A percentile compares a stretch with the other conserved stretches of the same genome.
Evolutionary conservation across 306 rosid species (phyloP).

Genomic region (Fragaria vesca): DNA sequence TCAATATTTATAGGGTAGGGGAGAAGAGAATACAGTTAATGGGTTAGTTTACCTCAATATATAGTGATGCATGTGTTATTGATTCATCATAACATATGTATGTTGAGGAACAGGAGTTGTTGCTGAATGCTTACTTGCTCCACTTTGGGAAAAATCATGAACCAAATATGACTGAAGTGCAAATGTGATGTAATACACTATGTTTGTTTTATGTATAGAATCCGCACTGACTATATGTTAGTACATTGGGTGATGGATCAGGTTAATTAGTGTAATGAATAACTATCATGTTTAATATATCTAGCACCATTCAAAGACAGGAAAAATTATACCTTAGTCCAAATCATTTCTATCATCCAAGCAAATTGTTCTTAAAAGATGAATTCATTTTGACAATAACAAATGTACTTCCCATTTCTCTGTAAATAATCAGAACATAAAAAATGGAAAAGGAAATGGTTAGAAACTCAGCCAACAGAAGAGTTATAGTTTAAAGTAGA

Average conservation of each 20-base stretch:
- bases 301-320: no score
- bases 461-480: no score
- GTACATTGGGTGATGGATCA: not conserved
- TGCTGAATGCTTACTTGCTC: conserved; percentile 11
- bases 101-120: conserved; percentile 20
- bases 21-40: not conserved
- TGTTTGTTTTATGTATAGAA: not conserved
- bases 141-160: not conserved
- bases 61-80: not conserved
- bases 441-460: no score
- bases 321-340: no score
- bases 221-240: not conserved
- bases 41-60: not conserved
- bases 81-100: not conserved
- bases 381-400: no score
- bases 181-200: no score
- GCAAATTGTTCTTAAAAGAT: no score
- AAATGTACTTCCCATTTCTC: no score
- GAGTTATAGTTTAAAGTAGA: no score
- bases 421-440: no score
- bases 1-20: not conserved
- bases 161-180: not conserved
- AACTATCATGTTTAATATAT: no score
- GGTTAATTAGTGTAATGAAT: not conserved
- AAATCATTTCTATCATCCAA: no score